phyloP scores from a whole-genome alignment of 352 stramenopile species.

The Phytopythium aichiense region DNA sequence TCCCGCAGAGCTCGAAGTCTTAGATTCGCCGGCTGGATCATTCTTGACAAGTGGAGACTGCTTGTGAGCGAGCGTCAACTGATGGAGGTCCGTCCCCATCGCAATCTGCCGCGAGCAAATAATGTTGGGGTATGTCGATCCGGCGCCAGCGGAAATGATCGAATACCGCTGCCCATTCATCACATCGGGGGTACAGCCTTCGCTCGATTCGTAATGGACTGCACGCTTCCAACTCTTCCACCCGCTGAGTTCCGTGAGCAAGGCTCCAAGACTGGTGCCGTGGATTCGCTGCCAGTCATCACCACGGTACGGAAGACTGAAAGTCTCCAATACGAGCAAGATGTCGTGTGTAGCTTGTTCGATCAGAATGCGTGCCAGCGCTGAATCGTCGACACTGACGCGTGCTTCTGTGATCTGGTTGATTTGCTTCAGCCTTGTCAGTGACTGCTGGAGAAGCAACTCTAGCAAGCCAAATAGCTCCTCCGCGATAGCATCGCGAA shows the following conservation, averaged over 20 bases:
- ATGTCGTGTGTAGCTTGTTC: slow-evolving; percentile 65
- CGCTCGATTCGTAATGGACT: slow-evolving; percentile 42
- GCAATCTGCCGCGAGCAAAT: slow-evolving; percentile 61
- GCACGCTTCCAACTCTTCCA: slow-evolving; percentile 78
- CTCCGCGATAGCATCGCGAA: slow-evolving; percentile 37
- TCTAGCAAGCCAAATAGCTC: slow-evolving; percentile 71
- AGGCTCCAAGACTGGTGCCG: slow-evolving; percentile 47
- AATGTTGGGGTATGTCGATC: slow-evolving; percentile 62
- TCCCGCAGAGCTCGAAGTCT: slow-evolving; percentile 8
- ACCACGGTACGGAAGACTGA: slow-evolving; percentile 64
- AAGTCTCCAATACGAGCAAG: slow-evolving; percentile 70
- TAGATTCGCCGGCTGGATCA: background rate
- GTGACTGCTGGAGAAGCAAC: slow-evolving; percentile 43
- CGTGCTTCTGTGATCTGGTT: slow-evolving; percentile 26
- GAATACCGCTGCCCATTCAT: slow-evolving; percentile 27
- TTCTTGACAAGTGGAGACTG: background rate
- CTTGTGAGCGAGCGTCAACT: slow-evolving; percentile 51
- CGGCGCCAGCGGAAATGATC: slow-evolving; percentile 54
- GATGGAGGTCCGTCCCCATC: slow-evolving; percentile 61
- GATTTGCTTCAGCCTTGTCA: slow-evolving; percentile 32
- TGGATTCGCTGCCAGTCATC: slow-evolving; percentile 63
- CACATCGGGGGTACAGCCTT: slow-evolving; percentile 30
- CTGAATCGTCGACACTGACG: slow-evolving; percentile 10
- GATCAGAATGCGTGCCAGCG: slow-evolving; percentile 20
- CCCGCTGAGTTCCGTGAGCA: slow-evolving; percentile 69